Base-by-base conservation (phyloP, 371 early-diverging fungal species). In the Mucor plumbeus region DNA sequence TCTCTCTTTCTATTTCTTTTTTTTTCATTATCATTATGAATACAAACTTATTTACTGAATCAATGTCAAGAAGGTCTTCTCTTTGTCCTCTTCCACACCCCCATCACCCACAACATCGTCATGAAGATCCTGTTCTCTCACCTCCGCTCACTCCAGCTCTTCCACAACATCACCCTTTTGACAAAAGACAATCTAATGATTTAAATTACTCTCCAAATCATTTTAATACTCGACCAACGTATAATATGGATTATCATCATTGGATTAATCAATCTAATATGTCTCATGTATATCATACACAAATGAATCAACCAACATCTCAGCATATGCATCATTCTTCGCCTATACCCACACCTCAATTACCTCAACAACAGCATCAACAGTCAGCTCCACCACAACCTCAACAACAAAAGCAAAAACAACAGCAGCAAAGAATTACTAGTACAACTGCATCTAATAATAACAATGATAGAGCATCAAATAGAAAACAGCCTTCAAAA, bases 121-220 rank as follows among this genome's bases (percentile, higher is more conserved):
- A 78, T 43, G 64, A 73, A 34, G 73, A 76, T 36, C 65, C 73
- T 44, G 78, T 78, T n/a, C 64, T 81, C 43, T 81, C 81, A 59
- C 81, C 81, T 34, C 81, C 81, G 15, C 66, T 78, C 44, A 81
- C 81, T 38, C 81, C 81, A 36, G 74, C 81, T 26, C 59, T 80
- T 31, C 69, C 81, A 26, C 81, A 68, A 34, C 76, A 75, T 40
- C 74, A 68, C 48, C 71, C 79, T 17, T 79, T 76, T 58, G 74
- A 76, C 44, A 71, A 73, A 47, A 79, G 73, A 58, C 73, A 73
- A 34, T 73, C 79, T 15, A 48, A 67, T 15, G 74, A 78, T 34
- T 26, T 73, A 17, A 55, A 64, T 15, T 64, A 64, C 40, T 54
- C 68, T 21, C 19, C 61, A 36, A 65, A 48, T 35, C 57, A 44